Base-by-base conservation (phyloP, 352 stramenopile genomes). In the Pythium oligandrum region DNA sequence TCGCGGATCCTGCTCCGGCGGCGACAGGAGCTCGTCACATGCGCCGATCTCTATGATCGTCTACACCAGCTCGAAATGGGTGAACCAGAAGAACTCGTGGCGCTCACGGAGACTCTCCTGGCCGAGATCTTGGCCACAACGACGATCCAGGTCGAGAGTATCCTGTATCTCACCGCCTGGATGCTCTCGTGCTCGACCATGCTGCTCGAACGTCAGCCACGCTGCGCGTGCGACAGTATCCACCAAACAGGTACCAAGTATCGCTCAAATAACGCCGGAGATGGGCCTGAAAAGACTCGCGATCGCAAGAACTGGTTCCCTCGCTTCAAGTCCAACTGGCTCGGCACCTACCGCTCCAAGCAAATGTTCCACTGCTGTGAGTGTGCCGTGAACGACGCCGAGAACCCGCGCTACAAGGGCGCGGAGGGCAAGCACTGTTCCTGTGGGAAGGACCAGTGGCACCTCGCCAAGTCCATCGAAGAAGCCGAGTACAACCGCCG, bases 251-350 rank as follows among this genome's bases (percentile, higher is more conserved):
- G 79, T 9, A 78, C 73, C 3, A 54, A 58, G 9, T 90, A 87
- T 53, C 78, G 79, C 42, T 88, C 77, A 33, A 90, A 90, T 61
- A 87, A 78, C 54, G 78, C 80, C 11, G 77, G 80, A 48, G 80
- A 90, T 35, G 78, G 77, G 36, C 83, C 83, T 8, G 83, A 93
- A 68, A 93, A 93, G 71, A 93, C 83, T 26, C 78, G 83, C 59
- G 83, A 93, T 59, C 81, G 81, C 64, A 90, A 90, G 64, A 84
- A 70, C 53, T 93, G 83, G 83, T 93, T 93, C 60, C 83, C 83
- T 34, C 83, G 83, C 49, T 93, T 93, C 69, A 93, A 93, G 61
- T 92, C 81, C 42, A 93, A 90, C 47, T 89, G 81, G 77, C 66
- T 91, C n/a, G 83, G 83, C 56, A 90, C 78, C 32, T 93, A 87